Conservation (phyloP, 768 basidiomycete species). For the Suillus sp. region DNA sequence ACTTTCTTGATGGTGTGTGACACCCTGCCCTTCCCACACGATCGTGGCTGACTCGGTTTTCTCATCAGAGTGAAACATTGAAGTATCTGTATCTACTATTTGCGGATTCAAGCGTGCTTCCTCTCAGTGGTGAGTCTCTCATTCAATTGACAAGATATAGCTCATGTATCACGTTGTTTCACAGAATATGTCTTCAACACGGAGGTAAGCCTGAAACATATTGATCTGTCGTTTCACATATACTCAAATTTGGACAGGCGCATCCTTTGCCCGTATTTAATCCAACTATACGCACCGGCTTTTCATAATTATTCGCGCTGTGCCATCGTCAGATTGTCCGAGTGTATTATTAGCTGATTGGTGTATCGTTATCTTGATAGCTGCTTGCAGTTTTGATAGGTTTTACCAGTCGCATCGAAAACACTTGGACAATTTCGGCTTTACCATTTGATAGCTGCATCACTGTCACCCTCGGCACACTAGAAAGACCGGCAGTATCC, state of each 20-base stretch:
- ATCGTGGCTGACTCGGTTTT: background rate
- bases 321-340: background rate
- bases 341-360: background rate
- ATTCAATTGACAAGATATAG: conserved; percentile 14
- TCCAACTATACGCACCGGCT: conserved; percentile 49
- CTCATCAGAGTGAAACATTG: conserved; percentile 74
- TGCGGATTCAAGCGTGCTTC: conserved; percentile 68
- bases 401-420: background rate
- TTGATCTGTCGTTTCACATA: background rate
- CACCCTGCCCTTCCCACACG: background rate
- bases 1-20: conserved; percentile 82
- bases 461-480: too few relatives aligned
- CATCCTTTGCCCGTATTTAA: conserved; percentile 74
- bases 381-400: background rate
- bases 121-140: conserved; percentile 64
- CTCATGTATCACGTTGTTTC: background rate
- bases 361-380: background rate
- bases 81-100: conserved; percentile 93
- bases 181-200: conserved; percentile 91
- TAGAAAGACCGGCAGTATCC: background rate
- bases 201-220: conserved; percentile 53
- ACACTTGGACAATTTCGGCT: conserved; percentile 1
- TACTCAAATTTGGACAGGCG: conserved; percentile 40
- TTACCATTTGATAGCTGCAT: background rate
- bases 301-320: conserved; percentile 38